Evolutionary conservation across 176 grass and related monocot species (phyloP), one percentile per base, ranked within the genome.

Genomic region (Musa acuminata): DNA sequence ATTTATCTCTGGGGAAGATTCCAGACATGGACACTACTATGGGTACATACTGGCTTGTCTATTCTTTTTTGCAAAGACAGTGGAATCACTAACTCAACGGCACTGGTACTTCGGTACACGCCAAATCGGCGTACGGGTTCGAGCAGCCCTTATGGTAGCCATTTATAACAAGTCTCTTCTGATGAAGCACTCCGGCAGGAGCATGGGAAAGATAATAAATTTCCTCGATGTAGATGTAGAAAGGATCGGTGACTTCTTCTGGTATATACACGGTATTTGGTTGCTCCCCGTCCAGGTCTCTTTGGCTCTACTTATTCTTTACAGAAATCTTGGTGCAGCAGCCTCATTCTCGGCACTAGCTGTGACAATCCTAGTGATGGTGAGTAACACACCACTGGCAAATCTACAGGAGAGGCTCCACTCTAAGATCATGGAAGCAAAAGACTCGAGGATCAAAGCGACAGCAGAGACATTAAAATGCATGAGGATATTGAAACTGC

Each of bases 401-500:
- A 92, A 78, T 69, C 78, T 75, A 0, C 92, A 96, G 72, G 66
- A 89, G 80, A 89, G 82, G 25, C 84, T 96, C 58, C 82, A 89
- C 22, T 69, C 84, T n/a, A 86, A 89, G 68, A 89, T 96, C 72
- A 96, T 96, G 89, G 87, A 96, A 55, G 92, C 89, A 0, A 96
- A 96, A 71, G 92, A 96, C 71, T 87, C 89, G 9, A 80, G 92
- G 48, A 89, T 96, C 22, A 96, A 96, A 76, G 87, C 87, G 35
- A 96, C 89, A 60, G 80, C 89, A 0, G 92, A 96, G 83, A 87
- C 69, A 9, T 43, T 96, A 63, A 96, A 84, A 72, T 89, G 87
- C 71, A 96, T 96, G 84, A 92, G 87, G 83, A 96, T 96, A 55
- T 85, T 96, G 75, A 96, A 96, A 77, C 78, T 96, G 79, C 89